Base-by-base conservation (phyloP, 768 basidiomycete genomes). In the Boletus pseudo-olivaceus region DNA sequence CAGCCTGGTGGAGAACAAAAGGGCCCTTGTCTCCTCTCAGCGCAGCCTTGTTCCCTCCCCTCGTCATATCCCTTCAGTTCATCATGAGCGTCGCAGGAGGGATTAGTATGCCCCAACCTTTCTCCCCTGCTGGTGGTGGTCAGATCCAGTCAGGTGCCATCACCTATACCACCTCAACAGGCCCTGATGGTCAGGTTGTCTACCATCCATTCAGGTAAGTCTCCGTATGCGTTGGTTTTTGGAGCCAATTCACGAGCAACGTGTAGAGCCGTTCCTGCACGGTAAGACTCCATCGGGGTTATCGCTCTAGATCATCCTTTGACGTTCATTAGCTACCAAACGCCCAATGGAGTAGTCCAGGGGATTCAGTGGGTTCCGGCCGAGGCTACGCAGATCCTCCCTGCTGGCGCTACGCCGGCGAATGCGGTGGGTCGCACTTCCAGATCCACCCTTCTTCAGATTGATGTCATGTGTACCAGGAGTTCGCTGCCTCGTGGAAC, bases 201-300 rank as follows among this genome's bases (percentile, higher is more conserved):
- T 91, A 91, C 66, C 85, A 90, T 63, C 79, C 83, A 12, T 91
- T 89, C 81, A 90, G 75, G 88, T 87, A 62, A 58, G 82, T 72
- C 33, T 43, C 44, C 49, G 12, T 23, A 9, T 35, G 9, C 49
- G 23, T 45, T 12, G 52, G 15, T 45, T 37, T 32, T 47, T 51
- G 49, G 50, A 51, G 41, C 39, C 41, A 19, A 55, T 47, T 62
- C 54, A 63, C 46, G 46, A 51, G 53, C 53, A 53, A 60, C 56
- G n/a, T 55, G 47, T 54, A 90, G 88, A 73, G 88, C 87, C 51
- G 84, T 88, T 38, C 70, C 84, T 53, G 87, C 88, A 37, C 89
- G 87, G 89, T 88, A 66, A 49, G 73, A n/a, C n/a, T n/a, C 69
- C 41, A 49, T 35, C 20, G n/a, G 32, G 12, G 15, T 51, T 14